Evolutionary conservation across 306 rosid species (phyloP).

Genomic region (Medicago lupulina): DNA sequence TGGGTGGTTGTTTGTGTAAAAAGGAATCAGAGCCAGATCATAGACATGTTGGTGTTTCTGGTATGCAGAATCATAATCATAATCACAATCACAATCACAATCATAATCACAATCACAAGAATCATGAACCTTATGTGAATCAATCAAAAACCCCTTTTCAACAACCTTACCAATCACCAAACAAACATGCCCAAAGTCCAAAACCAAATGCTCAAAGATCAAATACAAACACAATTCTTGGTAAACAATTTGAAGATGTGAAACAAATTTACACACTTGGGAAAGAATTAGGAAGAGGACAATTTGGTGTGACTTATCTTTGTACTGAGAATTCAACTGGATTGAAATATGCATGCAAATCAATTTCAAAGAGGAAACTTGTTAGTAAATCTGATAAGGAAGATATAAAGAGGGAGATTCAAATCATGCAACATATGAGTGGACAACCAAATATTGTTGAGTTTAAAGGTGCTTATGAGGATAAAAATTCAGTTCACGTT

Average conservation of each 20-base stretch:
- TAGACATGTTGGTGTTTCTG: slow-evolving; percentile 48
- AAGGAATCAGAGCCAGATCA: slow-evolving; percentile 43
- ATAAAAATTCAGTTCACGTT: slow-evolving; percentile 72
- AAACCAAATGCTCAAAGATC: slow-evolving; percentile 41
- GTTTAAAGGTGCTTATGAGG: slow-evolving; percentile 88
- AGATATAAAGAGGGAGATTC: slow-evolving; percentile 85
- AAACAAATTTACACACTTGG: slow-evolving; percentile 63
- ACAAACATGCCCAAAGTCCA: slow-evolving; percentile 54
- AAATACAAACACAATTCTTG: slow-evolving; percentile 66
- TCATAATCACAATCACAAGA: slow-evolving; percentile 41
- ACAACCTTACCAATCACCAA: slow-evolving; percentile 27
- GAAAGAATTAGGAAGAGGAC: slow-evolving; percentile 89
- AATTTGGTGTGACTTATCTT: slow-evolving; percentile 83
- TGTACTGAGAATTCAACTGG: slow-evolving; percentile 79
- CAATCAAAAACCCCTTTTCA: slow-evolving; percentile 48
- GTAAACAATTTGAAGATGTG: slow-evolving; percentile 77
- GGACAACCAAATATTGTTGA: slow-evolving; percentile 93
- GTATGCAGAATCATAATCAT: slow-evolving; percentile 40
- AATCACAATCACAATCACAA: neutral
- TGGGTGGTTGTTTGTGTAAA: slow-evolving; percentile 77
- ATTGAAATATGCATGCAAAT: slow-evolving; percentile 76
- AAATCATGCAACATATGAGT: slow-evolving; percentile 92
- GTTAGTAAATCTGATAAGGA: slow-evolving; percentile 69
- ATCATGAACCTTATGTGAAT: slow-evolving; percentile 50
- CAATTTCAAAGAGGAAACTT: slow-evolving; percentile 85